Evolutionary conservation across 75 land plant genomes (phyloP).

Genomic region (Isoetes taiwanensis): DNA sequence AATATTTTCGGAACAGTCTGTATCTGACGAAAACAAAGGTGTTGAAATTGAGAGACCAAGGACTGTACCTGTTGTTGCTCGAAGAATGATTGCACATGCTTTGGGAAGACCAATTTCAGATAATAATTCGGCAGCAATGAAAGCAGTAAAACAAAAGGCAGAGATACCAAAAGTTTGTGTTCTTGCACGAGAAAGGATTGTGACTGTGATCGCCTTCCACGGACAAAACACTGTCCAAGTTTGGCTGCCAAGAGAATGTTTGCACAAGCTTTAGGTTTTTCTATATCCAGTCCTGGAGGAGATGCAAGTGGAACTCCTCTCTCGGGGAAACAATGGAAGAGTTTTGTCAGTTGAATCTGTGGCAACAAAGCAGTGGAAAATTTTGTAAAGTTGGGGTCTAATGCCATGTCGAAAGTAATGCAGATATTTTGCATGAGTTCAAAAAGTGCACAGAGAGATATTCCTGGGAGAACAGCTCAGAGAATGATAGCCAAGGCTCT

Average conservation of each 20-base stretch:
- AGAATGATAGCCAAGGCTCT: constrained; percentile 11
- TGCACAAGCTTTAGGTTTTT: constrained; percentile 69
- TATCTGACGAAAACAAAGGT: constrained; percentile 20
- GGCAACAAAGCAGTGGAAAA: not conserved
- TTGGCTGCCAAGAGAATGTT: constrained; percentile 83
- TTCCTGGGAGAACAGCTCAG: constrained; percentile 9
- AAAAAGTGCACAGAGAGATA: not conserved
- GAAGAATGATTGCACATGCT: constrained; percentile 94
- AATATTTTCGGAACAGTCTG: constrained; percentile 40
- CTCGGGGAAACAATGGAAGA: constrained; percentile 5
- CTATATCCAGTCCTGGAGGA: constrained; percentile 7
- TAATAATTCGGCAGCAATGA: too few relatives aligned
- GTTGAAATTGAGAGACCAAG: constrained; percentile 34
- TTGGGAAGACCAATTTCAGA: constrained; percentile 67
- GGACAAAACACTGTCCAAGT: too few relatives aligned
- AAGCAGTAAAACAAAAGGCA: too few relatives aligned
- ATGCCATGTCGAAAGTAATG: not conserved
- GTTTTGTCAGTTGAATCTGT: not conserved
- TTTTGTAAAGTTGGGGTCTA: not conserved
- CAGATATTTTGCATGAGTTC: not conserved
- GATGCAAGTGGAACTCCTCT: too few relatives aligned
- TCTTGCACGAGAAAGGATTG: too few relatives aligned
- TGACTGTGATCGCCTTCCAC: too few relatives aligned
- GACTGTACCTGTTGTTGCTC: constrained; percentile 71
- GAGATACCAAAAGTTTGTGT: too few relatives aligned